A percentile compares a stretch with the other conserved stretches of the same genome.
These are phyloP conservation scores for Colletotrichum musicola DNA, from an alignment of 2,329 filamentous ascomycete genomes.

Conservation along the genomic window DNA sequence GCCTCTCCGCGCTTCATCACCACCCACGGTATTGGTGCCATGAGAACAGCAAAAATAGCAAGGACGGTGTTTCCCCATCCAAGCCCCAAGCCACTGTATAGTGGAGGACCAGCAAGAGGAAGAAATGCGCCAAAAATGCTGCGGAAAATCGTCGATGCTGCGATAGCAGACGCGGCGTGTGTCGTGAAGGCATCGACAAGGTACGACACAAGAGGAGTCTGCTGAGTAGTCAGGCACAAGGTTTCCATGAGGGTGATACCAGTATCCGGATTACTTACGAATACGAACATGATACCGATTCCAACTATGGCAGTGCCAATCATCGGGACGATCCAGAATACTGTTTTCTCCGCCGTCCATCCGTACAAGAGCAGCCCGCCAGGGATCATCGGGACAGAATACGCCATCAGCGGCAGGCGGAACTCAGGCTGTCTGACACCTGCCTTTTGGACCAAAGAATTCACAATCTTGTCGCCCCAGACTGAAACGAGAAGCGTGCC, in stretches of 20 bases:
- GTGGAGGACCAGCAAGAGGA: conserved; percentile 61
- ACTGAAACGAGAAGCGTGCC: conserved; percentile 45
- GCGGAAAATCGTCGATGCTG: conserved; percentile 71
- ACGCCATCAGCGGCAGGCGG: conserved; percentile 41
- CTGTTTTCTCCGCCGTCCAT: conserved; percentile 57
- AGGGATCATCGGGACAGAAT: conserved; percentile 44
- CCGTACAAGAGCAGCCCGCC: conserved; percentile 44
- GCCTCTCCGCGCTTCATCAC: conserved; percentile 60
- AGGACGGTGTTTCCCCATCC: conserved; percentile 64
- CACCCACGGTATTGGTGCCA: conserved; percentile 60
- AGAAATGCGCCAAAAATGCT: conserved; percentile 63
- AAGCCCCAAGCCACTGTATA: conserved; percentile 64
- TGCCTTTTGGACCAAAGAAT: conserved; percentile 31
- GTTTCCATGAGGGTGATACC: too few relatives aligned
- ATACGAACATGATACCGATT: conserved; percentile 44
- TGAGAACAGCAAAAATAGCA: conserved; percentile 53
- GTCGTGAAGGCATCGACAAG: conserved; percentile 66
- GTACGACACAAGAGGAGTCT: conserved; percentile 53
- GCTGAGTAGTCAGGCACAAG: background rate
- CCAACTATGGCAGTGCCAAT: conserved; percentile 64
- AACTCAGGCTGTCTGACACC: conserved; percentile 40
- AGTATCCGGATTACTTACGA: background rate
- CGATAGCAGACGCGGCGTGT: conserved; percentile 73
- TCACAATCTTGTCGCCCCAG: conserved; percentile 31
- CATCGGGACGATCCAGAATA: conserved; percentile 71